A percentile compares a stretch with the other conserved stretches of the same genome.
Evolutionary conservation across 495 filamentous ascomycete genomes (phyloP).

Genomic region (Penicillium longicatenatum): DNA sequence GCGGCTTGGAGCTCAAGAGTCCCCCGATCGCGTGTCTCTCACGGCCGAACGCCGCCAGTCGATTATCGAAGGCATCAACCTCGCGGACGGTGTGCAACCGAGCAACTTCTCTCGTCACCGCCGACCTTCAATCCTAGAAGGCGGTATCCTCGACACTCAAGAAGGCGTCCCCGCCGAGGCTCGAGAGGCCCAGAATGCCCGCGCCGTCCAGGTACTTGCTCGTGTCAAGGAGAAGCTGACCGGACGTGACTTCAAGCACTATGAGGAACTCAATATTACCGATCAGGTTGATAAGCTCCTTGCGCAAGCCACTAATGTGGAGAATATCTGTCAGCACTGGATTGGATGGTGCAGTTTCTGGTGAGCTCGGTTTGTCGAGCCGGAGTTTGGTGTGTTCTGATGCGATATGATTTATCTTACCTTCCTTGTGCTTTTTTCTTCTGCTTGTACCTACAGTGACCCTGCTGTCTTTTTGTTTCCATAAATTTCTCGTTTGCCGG

Average conservation of each 20-base stretch:
- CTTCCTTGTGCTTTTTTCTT: conserved; percentile 8
- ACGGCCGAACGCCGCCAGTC: conserved; percentile 76
- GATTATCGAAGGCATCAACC: conserved; percentile 67
- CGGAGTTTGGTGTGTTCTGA: conserved; percentile 21
- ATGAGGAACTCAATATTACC: conserved; percentile 80
- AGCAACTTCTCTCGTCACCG: conserved; percentile 50
- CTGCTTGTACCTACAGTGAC: conserved; percentile 30
- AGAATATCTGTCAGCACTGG: conserved; percentile 98
- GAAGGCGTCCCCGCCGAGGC: conserved; percentile 54
- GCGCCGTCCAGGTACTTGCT: conserved; percentile 87
- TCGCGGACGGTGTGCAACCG: conserved; percentile 46
- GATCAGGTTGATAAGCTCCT: conserved; percentile 93
- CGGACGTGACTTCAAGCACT: conserved; percentile 61
- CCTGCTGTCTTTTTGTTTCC: conserved; percentile 12
- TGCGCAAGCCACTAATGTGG: conserved; percentile 90
- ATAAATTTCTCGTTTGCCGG: conserved; percentile 1
- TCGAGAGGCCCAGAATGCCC: conserved; percentile 85
- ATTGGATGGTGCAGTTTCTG: conserved; percentile 97
- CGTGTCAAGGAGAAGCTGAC: conserved; percentile 95
- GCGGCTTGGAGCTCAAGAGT: conserved; percentile 86
- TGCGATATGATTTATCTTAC: conserved; percentile 19
- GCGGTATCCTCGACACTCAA: conserved; percentile 50
- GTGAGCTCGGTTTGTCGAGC: conserved; percentile 42
- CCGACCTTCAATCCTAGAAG: conserved; percentile 53
- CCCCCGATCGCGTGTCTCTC: conserved; percentile 76